Percentiles rank a stretch among this genome's conserved stretches.
Conservation (phyloP, 345 rosid species). For the Eucalyptus polyanthemos region DNA sequence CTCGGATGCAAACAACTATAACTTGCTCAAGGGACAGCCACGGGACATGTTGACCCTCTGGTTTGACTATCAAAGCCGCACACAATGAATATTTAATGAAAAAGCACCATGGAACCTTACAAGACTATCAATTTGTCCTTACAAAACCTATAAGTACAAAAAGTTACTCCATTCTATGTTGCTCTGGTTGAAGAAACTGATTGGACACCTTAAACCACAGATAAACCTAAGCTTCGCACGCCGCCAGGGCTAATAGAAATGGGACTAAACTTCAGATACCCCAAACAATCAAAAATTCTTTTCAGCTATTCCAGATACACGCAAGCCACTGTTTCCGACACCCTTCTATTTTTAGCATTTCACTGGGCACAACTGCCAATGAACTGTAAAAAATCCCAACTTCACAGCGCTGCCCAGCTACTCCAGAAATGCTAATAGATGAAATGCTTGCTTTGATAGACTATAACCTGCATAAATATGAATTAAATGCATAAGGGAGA, state of each 20-base stretch:
- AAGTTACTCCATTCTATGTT: not conserved
- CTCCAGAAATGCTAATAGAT: not conserved
- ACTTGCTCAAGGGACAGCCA: not conserved
- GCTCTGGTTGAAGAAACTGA: not conserved
- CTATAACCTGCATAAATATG: constrained; percentile 10
- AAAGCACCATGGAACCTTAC: not conserved
- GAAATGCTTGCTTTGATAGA: not conserved
- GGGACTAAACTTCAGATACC: not conserved
- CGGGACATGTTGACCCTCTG: not conserved
- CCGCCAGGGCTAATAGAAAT: not conserved
- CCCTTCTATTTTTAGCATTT: not conserved
- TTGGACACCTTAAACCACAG: not conserved
- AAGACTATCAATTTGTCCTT: not conserved
- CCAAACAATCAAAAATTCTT: not conserved
- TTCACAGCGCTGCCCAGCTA: not conserved
- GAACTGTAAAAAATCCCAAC: not conserved
- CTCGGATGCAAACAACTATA: not conserved
- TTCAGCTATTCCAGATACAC: not conserved
- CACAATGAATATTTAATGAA: not conserved
- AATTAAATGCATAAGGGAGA: not conserved
- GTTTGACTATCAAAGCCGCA: not conserved
- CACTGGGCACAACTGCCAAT: not conserved
- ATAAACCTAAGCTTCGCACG: not conserved
- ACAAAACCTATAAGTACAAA: not conserved
- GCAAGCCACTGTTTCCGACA: not conserved